These are phyloP conservation scores for Paramecium sonneborni DNA, from an alignment of 73 alveolate species.

Conservation along the genomic window DNA sequence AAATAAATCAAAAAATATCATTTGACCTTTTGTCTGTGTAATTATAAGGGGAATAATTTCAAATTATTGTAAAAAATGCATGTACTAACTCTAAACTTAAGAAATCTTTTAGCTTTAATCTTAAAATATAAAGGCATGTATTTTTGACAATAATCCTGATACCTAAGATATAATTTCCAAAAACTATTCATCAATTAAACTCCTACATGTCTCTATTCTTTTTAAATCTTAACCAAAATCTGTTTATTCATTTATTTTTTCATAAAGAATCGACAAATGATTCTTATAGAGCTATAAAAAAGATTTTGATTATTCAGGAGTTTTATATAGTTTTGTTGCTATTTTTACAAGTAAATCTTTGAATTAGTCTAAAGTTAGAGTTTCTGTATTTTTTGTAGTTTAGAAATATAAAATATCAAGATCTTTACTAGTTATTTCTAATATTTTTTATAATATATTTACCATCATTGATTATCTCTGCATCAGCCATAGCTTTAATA, in stretches of 20 bases:
- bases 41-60: constrained; percentile 15
- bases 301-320: background rate
- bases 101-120: constrained; percentile 6
- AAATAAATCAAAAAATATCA: constrained; percentile 35
- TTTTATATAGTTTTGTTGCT: background rate
- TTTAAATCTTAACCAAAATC: constrained; percentile 30
- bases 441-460: background rate
- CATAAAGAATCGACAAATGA: background rate
- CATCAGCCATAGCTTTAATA: constrained; percentile 52
- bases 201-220: background rate
- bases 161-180: background rate
- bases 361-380: background rate
- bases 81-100: constrained; percentile 7
- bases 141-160: background rate
- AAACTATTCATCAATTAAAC: background rate
- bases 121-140: background rate
- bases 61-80: background rate
- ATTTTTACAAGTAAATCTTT: background rate
- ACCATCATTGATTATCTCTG: background rate
- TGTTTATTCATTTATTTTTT: background rate
- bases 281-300: background rate
- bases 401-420: background rate
- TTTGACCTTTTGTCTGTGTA: background rate
- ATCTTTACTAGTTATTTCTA: background rate
- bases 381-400: constrained; percentile 21